Evolutionary conservation across 208 protist species (phyloP).

Genomic region (Crithidia acanthocephali): DNA sequence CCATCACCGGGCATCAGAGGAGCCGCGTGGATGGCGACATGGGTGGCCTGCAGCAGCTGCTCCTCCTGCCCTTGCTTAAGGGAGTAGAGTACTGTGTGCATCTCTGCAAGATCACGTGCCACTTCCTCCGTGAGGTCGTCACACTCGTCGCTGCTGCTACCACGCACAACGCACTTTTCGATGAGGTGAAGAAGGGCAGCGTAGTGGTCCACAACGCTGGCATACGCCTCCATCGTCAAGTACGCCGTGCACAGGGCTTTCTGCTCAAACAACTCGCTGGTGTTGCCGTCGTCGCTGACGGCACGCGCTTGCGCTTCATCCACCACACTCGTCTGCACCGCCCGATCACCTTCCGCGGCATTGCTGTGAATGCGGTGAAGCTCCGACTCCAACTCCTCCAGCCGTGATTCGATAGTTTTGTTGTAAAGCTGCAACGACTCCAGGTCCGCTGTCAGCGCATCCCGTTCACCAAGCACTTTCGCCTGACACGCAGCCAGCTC

Average conservation of each 20-base stretch:
- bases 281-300: neutral
- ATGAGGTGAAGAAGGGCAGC: constrained; percentile 1
- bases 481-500: constrained; percentile 11
- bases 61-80: neutral
- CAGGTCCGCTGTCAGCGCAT: constrained; percentile 4
- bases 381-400: neutral
- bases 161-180: neutral
- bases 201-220: constrained; percentile 6
- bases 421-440: constrained; percentile 20
- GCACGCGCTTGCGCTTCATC: neutral
- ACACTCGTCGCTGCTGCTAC: neutral
- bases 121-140: constrained; percentile 9
- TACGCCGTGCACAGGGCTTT: constrained; percentile 15
- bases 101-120: constrained; percentile 24
- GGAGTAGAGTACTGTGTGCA: constrained; percentile 7
- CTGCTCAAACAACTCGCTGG: neutral
- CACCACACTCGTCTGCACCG: neutral
- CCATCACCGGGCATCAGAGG: neutral
- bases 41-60: neutral
- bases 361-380: neutral
- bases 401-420: constrained; percentile 9
- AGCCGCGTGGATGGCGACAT: neutral
- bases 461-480: constrained; percentile 7
- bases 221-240: constrained; percentile 25
- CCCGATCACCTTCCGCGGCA: neutral